Evolutionary conservation across 2,329 filamentous ascomycete genomes (phyloP).

Genomic region (Colletotrichum sp.): DNA sequence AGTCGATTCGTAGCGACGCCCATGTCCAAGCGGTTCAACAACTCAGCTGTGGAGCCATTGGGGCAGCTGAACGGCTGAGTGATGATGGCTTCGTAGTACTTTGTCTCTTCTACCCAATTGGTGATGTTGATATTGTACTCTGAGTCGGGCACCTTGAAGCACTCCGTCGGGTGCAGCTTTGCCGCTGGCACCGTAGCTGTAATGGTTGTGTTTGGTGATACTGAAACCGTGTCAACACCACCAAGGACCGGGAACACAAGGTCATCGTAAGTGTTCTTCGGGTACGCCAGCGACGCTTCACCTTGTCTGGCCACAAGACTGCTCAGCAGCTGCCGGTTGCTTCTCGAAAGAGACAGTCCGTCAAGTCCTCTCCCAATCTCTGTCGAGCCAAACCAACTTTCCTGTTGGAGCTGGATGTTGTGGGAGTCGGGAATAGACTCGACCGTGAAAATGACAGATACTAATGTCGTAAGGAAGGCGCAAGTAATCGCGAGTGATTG

Average conservation of each 20-base stretch:
- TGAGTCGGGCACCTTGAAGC: not conserved
- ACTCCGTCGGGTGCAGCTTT: not conserved
- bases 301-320: not conserved
- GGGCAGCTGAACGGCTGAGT: not conserved
- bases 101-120: not conserved
- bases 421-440: not conserved
- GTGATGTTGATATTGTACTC: not conserved
- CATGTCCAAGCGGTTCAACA: not conserved
- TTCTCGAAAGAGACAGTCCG: not conserved
- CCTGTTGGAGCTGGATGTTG: not conserved
- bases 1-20: not conserved
- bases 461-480: not conserved
- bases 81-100: not conserved
- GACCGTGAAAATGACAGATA: not conserved
- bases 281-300: not conserved
- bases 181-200: not conserved
- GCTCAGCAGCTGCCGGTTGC: not conserved
- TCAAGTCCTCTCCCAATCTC: not conserved
- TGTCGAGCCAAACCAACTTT: not conserved
- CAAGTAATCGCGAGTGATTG: not conserved
- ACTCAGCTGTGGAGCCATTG: not conserved
- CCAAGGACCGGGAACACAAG: not conserved
- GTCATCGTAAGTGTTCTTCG: not conserved
- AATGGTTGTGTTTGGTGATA: not conserved
- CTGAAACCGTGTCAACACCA: accelerated